phyloP scores from a whole-genome alignment of 441 rosid species.

The Erodium moschatum region DNA sequence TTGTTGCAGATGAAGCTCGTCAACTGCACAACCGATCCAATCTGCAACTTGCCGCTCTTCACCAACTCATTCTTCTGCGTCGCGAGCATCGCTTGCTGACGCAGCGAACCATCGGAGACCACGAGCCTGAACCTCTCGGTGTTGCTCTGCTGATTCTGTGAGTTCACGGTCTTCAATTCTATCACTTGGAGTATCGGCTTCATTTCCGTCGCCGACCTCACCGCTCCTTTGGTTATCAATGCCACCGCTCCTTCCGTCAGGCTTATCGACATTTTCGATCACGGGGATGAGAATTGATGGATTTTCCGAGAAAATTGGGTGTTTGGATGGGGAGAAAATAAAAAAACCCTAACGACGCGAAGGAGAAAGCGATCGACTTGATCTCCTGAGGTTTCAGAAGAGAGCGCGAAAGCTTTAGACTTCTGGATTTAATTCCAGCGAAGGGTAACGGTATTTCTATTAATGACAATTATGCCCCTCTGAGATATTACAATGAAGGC shows the following conservation, averaged over 20 bases:
- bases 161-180: slow-evolving; percentile 47
- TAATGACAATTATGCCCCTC: background rate
- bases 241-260: slow-evolving; percentile 50
- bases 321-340: background rate
- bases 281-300: too few relatives aligned
- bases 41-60: slow-evolving; percentile 37
- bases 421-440: background rate
- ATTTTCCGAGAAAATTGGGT: too few relatives aligned
- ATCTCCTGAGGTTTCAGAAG: background rate
- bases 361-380: slow-evolving; percentile 2
- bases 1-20: slow-evolving; percentile 45
- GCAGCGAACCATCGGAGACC: slow-evolving; percentile 52
- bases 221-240: slow-evolving; percentile 38
- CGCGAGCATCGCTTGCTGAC: slow-evolving; percentile 66
- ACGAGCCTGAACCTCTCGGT: slow-evolving; percentile 41
- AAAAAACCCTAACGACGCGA: background rate
- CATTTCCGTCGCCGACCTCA: slow-evolving; percentile 31
- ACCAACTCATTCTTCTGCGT: slow-evolving; percentile 45
- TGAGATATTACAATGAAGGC: too few relatives aligned
- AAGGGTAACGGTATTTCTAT: background rate
- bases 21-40: slow-evolving; percentile 52
- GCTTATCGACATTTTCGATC: slow-evolving; percentile 26
- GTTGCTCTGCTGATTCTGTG: slow-evolving; percentile 31
- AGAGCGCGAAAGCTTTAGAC: slow-evolving; percentile 1
- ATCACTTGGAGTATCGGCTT: slow-evolving; percentile 58